A percentile compares a stretch with the other conserved stretches of the same genome.
These are phyloP conservation scores for Penicillium cosmopolitanum DNA, from an alignment of 495 filamentous ascomycete genomes.

Conservation along the genomic window DNA sequence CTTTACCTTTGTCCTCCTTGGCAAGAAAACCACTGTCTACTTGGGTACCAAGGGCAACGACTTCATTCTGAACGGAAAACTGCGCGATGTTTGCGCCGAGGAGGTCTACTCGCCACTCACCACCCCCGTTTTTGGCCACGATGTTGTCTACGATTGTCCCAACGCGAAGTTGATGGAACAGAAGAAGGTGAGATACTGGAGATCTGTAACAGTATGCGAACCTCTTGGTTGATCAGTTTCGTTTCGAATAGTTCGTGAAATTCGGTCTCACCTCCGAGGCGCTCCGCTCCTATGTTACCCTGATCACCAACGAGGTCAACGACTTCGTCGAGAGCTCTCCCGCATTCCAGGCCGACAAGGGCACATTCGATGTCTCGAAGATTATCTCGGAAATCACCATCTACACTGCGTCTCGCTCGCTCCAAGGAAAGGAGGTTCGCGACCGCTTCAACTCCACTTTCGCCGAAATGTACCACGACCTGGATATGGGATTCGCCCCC, in stretches of 20 bases:
- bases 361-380: constrained; percentile 57
- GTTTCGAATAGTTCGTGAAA: constrained; percentile 59
- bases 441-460: constrained; percentile 63
- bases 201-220: not conserved
- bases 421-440: constrained; percentile 69
- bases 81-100: constrained; percentile 65
- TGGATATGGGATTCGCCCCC: constrained; percentile 66
- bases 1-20: constrained; percentile 67
- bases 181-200: constrained; percentile 55
- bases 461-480: constrained; percentile 66
- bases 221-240: constrained; percentile 8
- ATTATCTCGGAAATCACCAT: constrained; percentile 65
- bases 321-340: constrained; percentile 52
- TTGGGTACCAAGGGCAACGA: constrained; percentile 65
- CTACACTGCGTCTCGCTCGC: constrained; percentile 66
- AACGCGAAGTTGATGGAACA: constrained; percentile 72
- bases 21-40: constrained; percentile 64
- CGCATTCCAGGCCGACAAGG: constrained; percentile 47
- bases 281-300: constrained; percentile 62
- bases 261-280: constrained; percentile 65
- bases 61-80: constrained; percentile 65
- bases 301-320: constrained; percentile 58
- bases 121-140: constrained; percentile 64
- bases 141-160: constrained; percentile 69
- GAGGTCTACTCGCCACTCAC: constrained; percentile 65